Evolutionary conservation across 306 rosid species (phyloP), one percentile per base, ranked within the genome.

Genomic region (Cajanus cajan): DNA sequence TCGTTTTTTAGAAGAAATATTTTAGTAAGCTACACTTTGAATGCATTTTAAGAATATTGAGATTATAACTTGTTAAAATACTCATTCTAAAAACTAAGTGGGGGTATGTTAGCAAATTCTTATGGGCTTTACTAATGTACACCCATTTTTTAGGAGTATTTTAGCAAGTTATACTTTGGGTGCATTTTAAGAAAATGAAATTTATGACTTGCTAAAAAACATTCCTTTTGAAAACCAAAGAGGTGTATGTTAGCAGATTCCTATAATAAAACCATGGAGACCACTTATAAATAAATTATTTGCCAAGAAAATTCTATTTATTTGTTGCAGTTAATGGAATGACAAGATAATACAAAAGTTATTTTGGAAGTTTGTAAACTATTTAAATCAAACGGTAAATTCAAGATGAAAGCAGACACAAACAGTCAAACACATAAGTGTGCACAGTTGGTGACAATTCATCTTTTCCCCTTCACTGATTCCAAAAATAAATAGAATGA

Each of bases 401-500:
- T 21, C 37, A 9, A 51, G 37, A 85, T 41, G 69, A 72, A 59
- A 76, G 81, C 67, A 76, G 28, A 47, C 61, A 61, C 21, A 61
- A 31, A 80, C 62, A 71, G 48, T 66, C 79, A 37, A 65, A 71
- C 68, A 80, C 41, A 47, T 25, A 47, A 25, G 67, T 18, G 8
- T 19, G 5, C 52, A 16, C 76, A 72, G 7, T 64, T 51, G 14
- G 37, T 54, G 44, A 80, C 43, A 28, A 70, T 84, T 78, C 6
- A 78, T 65, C 58, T 62, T 19, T 48, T 10, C 55, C 57, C 73
- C 68, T 55, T n/a, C 43, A 37, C 59, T 57, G 61, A 68, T 50
- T 73, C 34, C 78, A 68, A 81, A n/a, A 37, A 70, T 75, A 81
- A 64, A 61, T 24, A 83, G 21, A 25, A 54, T 22, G 15, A 31